phyloP scores from a whole-genome alignment of 1,139 yeast genomes.

The Blastobotrys buckinghamii region DNA sequence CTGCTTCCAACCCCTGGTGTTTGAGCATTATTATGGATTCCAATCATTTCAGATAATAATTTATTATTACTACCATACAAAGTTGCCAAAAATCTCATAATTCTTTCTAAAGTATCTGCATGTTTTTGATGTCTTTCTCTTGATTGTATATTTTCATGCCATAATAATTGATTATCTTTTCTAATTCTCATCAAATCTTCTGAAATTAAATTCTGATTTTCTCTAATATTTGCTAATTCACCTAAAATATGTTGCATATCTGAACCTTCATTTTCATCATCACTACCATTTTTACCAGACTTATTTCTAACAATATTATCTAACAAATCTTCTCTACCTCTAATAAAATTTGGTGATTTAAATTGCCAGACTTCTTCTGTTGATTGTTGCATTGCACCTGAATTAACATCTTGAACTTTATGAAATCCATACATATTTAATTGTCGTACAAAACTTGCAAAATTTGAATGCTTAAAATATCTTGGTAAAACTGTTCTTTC shows the following conservation, averaged over 20 bases:
- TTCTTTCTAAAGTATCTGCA: conserved; percentile 81
- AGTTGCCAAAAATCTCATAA: conserved; percentile 78
- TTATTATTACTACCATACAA: conserved; percentile 58
- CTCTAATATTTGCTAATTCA: conserved; percentile 72
- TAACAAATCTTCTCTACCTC: conserved; percentile 64
- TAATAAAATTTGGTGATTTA: conserved; percentile 71
- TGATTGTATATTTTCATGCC: conserved; percentile 83
- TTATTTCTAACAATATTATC: conserved; percentile 60
- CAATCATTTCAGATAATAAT: conserved; percentile 28
- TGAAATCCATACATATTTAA: conserved; percentile 97
- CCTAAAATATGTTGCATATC: conserved; percentile 54
- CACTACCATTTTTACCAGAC: conserved; percentile 33
- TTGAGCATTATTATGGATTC: conserved; percentile 4
- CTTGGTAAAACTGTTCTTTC: conserved; percentile 79
- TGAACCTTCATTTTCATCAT: conserved; percentile 43
- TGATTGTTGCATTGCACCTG: conserved; percentile 52
- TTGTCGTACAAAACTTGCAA: conserved; percentile 89
- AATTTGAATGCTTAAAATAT: conserved; percentile 87
- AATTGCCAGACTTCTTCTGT: conserved; percentile 67
- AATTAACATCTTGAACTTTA: conserved; percentile 72
- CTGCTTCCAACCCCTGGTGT: background rate
- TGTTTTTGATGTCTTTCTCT: conserved; percentile 83
- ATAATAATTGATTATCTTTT: conserved; percentile 80
- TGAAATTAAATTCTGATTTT: conserved; percentile 71
- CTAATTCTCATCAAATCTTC: conserved; percentile 79